Base-by-base conservation (phyloP, 2,329 filamentous ascomycete species). In the Stylonectria norvegica region DNA sequence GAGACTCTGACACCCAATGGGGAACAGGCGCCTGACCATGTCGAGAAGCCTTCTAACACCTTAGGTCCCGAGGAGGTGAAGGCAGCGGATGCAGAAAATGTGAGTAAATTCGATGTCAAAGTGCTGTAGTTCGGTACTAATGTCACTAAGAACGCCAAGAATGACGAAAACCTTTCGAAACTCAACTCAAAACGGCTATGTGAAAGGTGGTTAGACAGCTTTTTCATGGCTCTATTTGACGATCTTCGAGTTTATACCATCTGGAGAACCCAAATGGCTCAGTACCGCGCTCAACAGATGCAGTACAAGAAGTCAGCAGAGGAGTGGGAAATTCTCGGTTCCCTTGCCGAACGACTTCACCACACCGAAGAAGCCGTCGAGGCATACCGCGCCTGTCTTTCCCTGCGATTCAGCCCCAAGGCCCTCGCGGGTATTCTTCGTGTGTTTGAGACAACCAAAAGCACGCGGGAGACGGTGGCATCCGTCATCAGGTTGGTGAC, bases 161-260 rank as follows among this genome's bases (percentile, higher is more conserved):
- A 79, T 5, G 82, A 89, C 50, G 78, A 84, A 41, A 76, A 86
- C 52, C 86, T 95, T 53, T 90, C 89, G 5, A 87, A 91, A 55
- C 89, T 98, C 60, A 93, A 94, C 62, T 95, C 96, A 66, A 98
- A 98, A 70, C 85, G 93, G 1, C 79, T 98, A 1, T 98, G 93
- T 59, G 93, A 98, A 67, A 83, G 93, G 53, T 98, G 93, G 93
- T 78, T 98, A 3, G 93, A 98, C 66, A 97, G 95, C 57, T 76
- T 98, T 16, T 98, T 98, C 71, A 98, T 98, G 93, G 93, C 97
- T 0, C 76, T 98, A 3, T 98, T 98, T 63, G 93, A 98, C 65
- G 93, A 98, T 59, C 77, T 98, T 14, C 87, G 93, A 35, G 91
- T 98, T 32, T 98, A 98, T 72, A 98, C 93, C 10, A 98, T 98